Evolutionary conservation across 352 stramenopile genomes (phyloP).

Genomic region (Phytophthora vignae): DNA sequence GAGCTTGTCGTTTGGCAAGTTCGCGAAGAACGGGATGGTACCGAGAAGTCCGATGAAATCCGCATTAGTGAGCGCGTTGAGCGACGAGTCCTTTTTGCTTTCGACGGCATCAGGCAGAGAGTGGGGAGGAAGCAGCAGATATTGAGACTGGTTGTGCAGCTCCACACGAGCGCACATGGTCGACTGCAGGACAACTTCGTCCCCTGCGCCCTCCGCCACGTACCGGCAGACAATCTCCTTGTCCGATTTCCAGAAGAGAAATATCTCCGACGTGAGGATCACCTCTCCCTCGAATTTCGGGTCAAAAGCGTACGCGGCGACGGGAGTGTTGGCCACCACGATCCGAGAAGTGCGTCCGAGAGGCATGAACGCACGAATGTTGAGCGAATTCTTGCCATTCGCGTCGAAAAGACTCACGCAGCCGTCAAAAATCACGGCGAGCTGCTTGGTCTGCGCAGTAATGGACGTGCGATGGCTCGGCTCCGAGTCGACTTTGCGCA

Average conservation of each 20-base stretch:
- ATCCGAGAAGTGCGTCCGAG: conserved; percentile 8
- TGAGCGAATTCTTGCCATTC: conserved; percentile 52
- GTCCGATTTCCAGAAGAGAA: conserved; percentile 73
- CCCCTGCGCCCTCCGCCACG: conserved; percentile 56
- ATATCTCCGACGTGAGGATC: conserved; percentile 51
- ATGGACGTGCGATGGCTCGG: conserved; percentile 37
- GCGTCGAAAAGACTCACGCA: conserved; percentile 57
- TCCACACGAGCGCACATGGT: conserved; percentile 57
- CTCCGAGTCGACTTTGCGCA: conserved; percentile 53
- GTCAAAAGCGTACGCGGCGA: conserved; percentile 30
- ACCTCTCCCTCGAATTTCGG: conserved; percentile 35
- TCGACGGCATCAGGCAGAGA: conserved; percentile 6
- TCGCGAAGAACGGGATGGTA: conserved; percentile 78
- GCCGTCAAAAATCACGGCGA: conserved; percentile 67
- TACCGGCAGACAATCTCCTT: conserved; percentile 73
- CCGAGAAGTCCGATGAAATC: conserved; percentile 69
- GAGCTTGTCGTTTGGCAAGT: conserved; percentile 68
- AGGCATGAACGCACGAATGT: conserved; percentile 42
- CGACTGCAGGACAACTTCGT: conserved; percentile 76
- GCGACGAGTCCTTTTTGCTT: conserved; percentile 33
- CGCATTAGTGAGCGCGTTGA: conserved; percentile 75
- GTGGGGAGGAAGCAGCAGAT: conserved; percentile 38
- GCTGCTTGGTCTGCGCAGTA: conserved; percentile 32
- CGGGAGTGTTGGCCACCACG: conserved; percentile 6
- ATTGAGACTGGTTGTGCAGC: conserved; percentile 51